Conservation (phyloP, 2,329 filamentous ascomycete species). For the Scortechinia acanthostroma region DNA sequence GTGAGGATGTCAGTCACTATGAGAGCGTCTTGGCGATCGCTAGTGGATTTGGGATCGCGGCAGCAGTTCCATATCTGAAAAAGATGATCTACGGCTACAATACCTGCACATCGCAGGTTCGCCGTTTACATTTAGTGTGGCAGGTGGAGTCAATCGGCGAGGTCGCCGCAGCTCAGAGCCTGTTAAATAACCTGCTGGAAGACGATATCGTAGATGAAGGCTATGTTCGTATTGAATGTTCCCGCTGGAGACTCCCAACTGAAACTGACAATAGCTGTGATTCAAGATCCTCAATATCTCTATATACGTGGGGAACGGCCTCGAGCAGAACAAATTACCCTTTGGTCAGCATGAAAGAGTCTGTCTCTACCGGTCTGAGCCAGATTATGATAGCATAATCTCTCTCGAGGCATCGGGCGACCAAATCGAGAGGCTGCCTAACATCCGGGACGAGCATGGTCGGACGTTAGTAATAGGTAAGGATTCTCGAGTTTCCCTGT, state of each 20-base stretch:
- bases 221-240: slow-evolving; percentile 5
- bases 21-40: slow-evolving; percentile 20
- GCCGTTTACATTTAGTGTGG: slow-evolving; percentile 22
- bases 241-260: neutral
- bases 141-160: slow-evolving; percentile 14
- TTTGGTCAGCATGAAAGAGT: neutral
- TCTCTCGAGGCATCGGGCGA: neutral
- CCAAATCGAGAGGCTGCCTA: neutral
- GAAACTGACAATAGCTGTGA: neutral
- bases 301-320: neutral
- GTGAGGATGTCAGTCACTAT: slow-evolving; percentile 14
- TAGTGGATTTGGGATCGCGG: slow-evolving; percentile 22
- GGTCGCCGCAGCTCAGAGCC: slow-evolving; percentile 4
- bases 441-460: neutral
- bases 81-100: slow-evolving; percentile 23
- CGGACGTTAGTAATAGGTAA: neutral
- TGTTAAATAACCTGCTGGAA: slow-evolving; percentile 5
- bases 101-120: slow-evolving; percentile 12
- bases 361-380: neutral
- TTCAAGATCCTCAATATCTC: neutral
- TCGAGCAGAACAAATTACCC: neutral
- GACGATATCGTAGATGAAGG: slow-evolving; percentile 6
- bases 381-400: neutral
- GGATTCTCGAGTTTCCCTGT: neutral
- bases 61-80: slow-evolving; percentile 21